Evolutionary conservation across 257 asterid species (phyloP).

Genomic region (Schizonepeta tenuifolia): DNA sequence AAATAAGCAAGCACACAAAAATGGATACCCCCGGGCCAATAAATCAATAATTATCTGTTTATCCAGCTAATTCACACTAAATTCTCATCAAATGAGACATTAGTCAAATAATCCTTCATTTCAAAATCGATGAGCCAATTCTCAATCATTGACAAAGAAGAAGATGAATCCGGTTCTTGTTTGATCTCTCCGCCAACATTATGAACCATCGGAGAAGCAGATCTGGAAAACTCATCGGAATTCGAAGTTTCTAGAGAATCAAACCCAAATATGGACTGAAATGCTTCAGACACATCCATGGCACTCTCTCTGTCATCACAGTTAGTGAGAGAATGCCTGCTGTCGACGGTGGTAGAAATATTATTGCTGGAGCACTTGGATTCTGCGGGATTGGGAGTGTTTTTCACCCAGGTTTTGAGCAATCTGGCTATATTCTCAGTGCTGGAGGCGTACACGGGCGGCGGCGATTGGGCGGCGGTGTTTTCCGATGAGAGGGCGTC

Average conservation of each 20-base stretch:
- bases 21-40: not conserved
- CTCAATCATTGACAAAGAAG: conserved; percentile 62
- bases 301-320: conserved; percentile 44
- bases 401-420: conserved; percentile 67
- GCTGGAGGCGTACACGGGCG: conserved; percentile 66
- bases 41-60: not conserved
- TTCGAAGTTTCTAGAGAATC: conserved; percentile 51
- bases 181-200: conserved; percentile 41
- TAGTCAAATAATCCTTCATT: conserved; percentile 51
- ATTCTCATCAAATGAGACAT: conserved; percentile 49
- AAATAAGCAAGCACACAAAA: not conserved
- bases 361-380: conserved; percentile 49
- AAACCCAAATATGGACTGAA: conserved; percentile 65
- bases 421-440: conserved; percentile 78
- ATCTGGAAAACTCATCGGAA: conserved; percentile 59
- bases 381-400: conserved; percentile 36
- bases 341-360: conserved; percentile 3
- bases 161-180: conserved; percentile 39
- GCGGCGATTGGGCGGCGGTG: not conserved
- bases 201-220: conserved; percentile 44
- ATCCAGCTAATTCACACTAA: conserved; percentile 25
- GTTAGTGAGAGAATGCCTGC: conserved; percentile 30
- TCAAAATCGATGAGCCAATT: conserved; percentile 72
- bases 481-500: conserved; percentile 65
- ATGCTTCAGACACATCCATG: conserved; percentile 49